Percentiles rank a stretch among this genome's conserved stretches.
phyloP scores from a whole-genome alignment of 306 rosid genomes.

The Vigna reflexopilosa region DNA sequence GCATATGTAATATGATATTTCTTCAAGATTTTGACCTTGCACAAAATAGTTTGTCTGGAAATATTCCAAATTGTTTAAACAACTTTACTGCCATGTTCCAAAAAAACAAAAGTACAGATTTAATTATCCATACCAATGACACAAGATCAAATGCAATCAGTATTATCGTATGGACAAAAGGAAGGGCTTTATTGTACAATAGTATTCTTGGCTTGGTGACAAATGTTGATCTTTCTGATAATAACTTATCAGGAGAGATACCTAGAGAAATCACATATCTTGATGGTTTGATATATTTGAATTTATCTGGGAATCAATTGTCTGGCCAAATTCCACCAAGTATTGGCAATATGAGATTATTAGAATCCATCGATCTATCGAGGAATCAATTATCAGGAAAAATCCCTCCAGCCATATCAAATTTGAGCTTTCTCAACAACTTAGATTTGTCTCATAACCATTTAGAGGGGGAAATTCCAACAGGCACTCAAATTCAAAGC shows the following conservation, averaged over 20 bases:
- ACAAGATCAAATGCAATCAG: fast-evolving
- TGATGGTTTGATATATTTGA: slow-evolving; percentile 18
- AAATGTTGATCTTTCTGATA: background rate
- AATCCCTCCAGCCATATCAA: slow-evolving; percentile 43
- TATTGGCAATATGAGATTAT: slow-evolving; percentile 31
- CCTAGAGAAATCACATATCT: slow-evolving; percentile 12
- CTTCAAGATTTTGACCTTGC: slow-evolving; percentile 44
- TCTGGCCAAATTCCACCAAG: slow-evolving; percentile 36
- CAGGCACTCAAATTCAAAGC: slow-evolving; percentile 44
- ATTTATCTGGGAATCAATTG: slow-evolving; percentile 43
- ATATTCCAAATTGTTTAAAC: slow-evolving; percentile 43
- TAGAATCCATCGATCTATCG: slow-evolving; percentile 43
- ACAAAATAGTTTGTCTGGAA: slow-evolving; percentile 32
- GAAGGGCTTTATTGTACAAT: background rate
- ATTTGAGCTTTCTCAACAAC: slow-evolving; percentile 14
- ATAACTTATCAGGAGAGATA: slow-evolving; percentile 4
- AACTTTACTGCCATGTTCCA: slow-evolving; percentile 34
- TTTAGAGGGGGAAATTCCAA: slow-evolving; percentile 43
- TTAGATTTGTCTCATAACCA: slow-evolving; percentile 46
- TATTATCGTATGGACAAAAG: background rate
- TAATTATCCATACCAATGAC: background rate
- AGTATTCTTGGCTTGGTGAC: background rate
- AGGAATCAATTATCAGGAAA: slow-evolving; percentile 41
- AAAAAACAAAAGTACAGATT: background rate
- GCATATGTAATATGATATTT: background rate